Percentiles rank a stretch among this genome's conserved stretches.
Conservation (phyloP, 2,329 filamentous ascomycete genomes). For the Trichoderma harzianum region DNA sequence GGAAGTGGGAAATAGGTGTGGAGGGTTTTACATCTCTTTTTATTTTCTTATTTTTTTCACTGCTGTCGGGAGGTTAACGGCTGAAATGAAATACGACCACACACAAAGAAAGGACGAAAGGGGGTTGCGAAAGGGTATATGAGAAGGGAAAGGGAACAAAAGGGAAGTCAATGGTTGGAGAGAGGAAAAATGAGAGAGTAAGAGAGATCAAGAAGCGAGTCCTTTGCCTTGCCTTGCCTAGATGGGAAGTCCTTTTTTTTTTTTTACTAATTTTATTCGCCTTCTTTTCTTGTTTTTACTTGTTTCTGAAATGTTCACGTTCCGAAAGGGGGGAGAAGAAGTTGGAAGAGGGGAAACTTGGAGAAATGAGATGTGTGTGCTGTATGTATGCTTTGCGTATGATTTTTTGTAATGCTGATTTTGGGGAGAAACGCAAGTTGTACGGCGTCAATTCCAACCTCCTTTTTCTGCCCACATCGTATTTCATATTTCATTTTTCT, state of each 20-base stretch:
- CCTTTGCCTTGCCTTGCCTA: background rate
- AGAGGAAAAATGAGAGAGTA: background rate
- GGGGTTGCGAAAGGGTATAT: background rate
- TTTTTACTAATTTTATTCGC: slow-evolving; percentile 5
- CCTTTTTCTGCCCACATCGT: background rate
- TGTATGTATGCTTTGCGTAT: slow-evolving; percentile 15
- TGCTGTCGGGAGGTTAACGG: background rate
- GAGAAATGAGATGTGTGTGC: background rate
- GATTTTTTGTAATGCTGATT: slow-evolving; percentile 17
- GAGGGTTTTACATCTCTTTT: background rate
- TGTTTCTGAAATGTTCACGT: background rate
- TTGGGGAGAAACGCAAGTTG: background rate
- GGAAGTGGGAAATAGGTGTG: background rate
- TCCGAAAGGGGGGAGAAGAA: no score
- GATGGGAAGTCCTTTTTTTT: background rate
- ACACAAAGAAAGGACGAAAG: background rate
- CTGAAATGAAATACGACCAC: slow-evolving; percentile 6
- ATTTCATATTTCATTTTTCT: background rate
- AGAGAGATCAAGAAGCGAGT: slow-evolving; percentile 7
- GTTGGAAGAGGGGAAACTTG: background rate
- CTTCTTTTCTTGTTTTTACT: background rate
- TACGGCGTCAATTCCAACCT: background rate
- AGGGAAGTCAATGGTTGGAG: background rate
- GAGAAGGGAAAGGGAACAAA: background rate
- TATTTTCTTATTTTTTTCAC: background rate